Base-by-base conservation (phyloP, 805 yeast species). In the Candida silvatica region DNA sequence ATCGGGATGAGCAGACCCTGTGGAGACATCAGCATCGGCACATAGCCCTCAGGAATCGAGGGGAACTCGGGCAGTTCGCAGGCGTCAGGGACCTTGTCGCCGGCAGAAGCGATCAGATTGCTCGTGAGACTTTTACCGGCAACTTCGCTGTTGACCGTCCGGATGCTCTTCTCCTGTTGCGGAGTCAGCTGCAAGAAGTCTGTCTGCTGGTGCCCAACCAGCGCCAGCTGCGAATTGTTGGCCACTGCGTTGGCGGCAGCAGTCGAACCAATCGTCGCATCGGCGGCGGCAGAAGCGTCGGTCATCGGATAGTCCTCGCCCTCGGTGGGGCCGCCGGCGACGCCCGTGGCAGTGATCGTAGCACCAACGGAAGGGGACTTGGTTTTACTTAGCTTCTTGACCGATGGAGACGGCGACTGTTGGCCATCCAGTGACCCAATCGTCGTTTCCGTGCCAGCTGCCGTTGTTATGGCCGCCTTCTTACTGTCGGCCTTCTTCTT, bases 11-110 rank as follows among this genome's bases (percentile, higher is more conserved):
- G 29, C 17, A 40, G 41, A 2, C 58, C 58, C 27, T 48, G 46
- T 0, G 58, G 58, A 8, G 58, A 46, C 57, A 53, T 51, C 46
- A 53, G 39, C 31, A 53, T 43, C 4, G 57, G 58, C 14, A 51
- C 40, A 32, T 43, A 53, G 1, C 58, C 58, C n/a, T 41, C 35
- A 1, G 54, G 55, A 8, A 53, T 43, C 6, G 45, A 37, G 3
- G 55, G 53, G 20, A 43, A 37, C 3, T 48, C 53, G 7, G 53
- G 52, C 15, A 48, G 36, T 3, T 43, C 45, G 7, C 47, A 37
- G 32, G 41, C 44, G 9, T 44, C 34, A 5, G 55, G 51, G 14
- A 41, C 24, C 14, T 20, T 11, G 9, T n/a, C 17, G 17, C 14
- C n/a, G 18, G 27, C 29, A 11, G 23, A 7, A 12, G 29, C 28